Conservation (phyloP, 345 rosid species). For the Syzygium jambos region DNA sequence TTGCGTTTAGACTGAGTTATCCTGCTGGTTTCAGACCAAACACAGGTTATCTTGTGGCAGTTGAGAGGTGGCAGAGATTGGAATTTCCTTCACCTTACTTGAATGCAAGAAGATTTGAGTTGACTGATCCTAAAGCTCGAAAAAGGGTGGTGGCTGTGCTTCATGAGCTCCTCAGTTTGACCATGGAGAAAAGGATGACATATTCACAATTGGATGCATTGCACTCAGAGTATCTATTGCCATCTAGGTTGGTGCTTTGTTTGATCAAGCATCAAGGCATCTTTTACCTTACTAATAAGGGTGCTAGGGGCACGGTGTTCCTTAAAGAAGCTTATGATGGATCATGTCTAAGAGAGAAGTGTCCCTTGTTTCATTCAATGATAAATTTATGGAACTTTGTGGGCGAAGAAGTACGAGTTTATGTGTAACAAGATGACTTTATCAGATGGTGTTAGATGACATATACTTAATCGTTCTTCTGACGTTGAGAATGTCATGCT, state of each 20-base stretch:
- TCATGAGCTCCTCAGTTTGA: slow-evolving; percentile 86
- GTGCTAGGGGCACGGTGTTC: slow-evolving; percentile 75
- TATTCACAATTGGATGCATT: slow-evolving; percentile 68
- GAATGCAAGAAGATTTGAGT: slow-evolving; percentile 68
- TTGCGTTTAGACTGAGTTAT: slow-evolving; percentile 54
- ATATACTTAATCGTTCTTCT: not conserved
- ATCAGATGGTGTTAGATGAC: not conserved
- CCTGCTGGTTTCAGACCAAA: slow-evolving; percentile 89
- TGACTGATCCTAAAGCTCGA: slow-evolving; percentile 67
- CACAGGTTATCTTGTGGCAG: slow-evolving; percentile 46
- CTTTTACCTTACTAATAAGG: slow-evolving; percentile 90
- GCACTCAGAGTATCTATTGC: slow-evolving; percentile 56
- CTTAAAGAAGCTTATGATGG: slow-evolving; percentile 82
- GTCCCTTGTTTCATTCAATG: slow-evolving; percentile 57
- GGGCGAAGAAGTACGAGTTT: slow-evolving; percentile 38
- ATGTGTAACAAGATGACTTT: slow-evolving; percentile 10
- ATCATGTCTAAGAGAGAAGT: slow-evolving; percentile 55
- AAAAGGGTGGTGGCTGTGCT: slow-evolving; percentile 80
- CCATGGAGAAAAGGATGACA: slow-evolving; percentile 68
- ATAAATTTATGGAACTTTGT: slow-evolving; percentile 57
- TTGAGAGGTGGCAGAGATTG: slow-evolving; percentile 87
- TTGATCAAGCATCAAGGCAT: slow-evolving; percentile 84
- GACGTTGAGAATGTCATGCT: not conserved
- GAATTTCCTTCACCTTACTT: slow-evolving; percentile 96
- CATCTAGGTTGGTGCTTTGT: slow-evolving; percentile 73